These are phyloP conservation scores for Aegilops longissima DNA, from an alignment of 176 grass and related monocot species.

Conservation along the genomic window DNA sequence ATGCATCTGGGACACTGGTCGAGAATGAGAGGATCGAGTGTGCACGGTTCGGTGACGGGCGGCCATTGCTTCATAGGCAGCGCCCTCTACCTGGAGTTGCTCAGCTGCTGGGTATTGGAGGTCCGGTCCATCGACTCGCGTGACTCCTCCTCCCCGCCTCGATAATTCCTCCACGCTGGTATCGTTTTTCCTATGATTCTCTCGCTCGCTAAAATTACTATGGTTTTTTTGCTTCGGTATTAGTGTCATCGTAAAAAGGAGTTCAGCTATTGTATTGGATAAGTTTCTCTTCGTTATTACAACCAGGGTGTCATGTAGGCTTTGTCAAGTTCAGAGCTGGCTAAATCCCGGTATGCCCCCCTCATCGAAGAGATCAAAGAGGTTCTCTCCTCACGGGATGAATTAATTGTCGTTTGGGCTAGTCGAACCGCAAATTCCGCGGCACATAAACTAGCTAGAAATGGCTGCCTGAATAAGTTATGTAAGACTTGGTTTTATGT, in stretches of 20 bases:
- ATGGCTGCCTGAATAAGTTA: too few relatives aligned
- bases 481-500: too few relatives aligned
- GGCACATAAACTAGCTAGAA: too few relatives aligned
- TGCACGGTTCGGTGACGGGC: constrained; percentile 60
- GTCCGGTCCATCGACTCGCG: constrained; percentile 70
- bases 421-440: too few relatives aligned
- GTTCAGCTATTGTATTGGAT: not conserved
- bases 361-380: too few relatives aligned
- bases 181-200: constrained; percentile 56
- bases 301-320: too few relatives aligned
- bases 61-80: constrained; percentile 67
- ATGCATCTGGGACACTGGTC: constrained; percentile 61
- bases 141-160: constrained; percentile 44
- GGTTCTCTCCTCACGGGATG: too few relatives aligned
- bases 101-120: constrained; percentile 59
- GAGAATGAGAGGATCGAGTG: constrained; percentile 73
- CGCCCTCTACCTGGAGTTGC: constrained; percentile 69
- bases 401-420: too few relatives aligned
- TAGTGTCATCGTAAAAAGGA: not conserved
- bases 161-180: constrained; percentile 44
- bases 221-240: not conserved
- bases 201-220: not conserved
- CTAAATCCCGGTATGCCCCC: too few relatives aligned
- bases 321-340: too few relatives aligned
- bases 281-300: not conserved